Base-by-base conservation (phyloP, 768 basidiomycete genomes). In the Suillus alpinus region DNA sequence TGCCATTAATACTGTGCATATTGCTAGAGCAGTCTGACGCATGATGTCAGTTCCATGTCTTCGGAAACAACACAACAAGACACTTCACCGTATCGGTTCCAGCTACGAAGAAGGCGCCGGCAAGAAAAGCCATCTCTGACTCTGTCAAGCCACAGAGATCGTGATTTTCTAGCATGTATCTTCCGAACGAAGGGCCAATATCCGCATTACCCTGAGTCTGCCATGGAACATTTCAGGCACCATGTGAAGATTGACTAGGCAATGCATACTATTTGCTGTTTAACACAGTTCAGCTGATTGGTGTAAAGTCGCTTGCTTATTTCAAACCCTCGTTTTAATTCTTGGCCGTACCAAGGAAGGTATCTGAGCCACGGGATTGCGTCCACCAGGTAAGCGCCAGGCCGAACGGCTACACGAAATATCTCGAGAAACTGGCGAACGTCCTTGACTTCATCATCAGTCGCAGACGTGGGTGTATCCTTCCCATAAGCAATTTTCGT, bases 51-150 rank as follows among this genome's bases (percentile, higher is more conserved):
- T 6, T 4, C 16, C n/a, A 14, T 37, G 13, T 37, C 37, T 37
- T 36, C 13, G 4, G 14, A 4, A n/a, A 3, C 20, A 6, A 26
- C 1, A 23, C 51, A n/a, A 8, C 46, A 9, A 39, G 50, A 57
- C n/a, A 23, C 52, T 67, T 43, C 55, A 73, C 75, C 6, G 85
- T 86, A 61, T 84, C 84, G 0, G 80, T 78, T 3, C 85, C 85
- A 12, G 85, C 85, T 18, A 82, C 84, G 62, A 85, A 86, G 71
- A 87, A 78, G 39, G 76, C 75, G 0, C 85, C 86, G 4, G 81
- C 83, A 23, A 86, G 77, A 69, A 85, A 86, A 0, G 83, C 79
- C 6, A 79, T 78, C 61, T 87, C 84, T 52, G 80, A 71, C 52
- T 81, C 75, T 4, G 81, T 76, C 12, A 86, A 76, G 9, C 76